phyloP scores from a whole-genome alignment of 306 rosid genomes.

The Quercus rubra region DNA sequence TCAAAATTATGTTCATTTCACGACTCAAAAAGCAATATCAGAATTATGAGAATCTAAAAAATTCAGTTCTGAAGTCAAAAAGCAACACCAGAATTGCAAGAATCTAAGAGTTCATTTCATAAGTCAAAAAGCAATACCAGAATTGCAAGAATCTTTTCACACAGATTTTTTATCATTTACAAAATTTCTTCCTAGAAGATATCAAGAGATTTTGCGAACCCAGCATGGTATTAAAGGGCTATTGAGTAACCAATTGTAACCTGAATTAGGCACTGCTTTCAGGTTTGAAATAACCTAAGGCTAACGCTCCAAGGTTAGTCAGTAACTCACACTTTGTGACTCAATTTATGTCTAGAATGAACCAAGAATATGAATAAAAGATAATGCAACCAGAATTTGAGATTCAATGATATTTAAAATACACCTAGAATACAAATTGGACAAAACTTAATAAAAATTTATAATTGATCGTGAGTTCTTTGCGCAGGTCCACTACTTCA shows the following conservation, averaged over 20 bases:
- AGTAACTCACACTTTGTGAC: background rate
- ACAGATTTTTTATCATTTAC: background rate
- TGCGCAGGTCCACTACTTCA: too few species aligned
- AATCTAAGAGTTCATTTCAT: background rate
- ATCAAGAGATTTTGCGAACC: too few species aligned
- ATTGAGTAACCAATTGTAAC: too few species aligned
- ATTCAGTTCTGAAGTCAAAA: background rate
- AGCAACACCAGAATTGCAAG: background rate
- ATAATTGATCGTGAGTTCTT: too few species aligned
- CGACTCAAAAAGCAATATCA: background rate
- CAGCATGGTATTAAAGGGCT: too few species aligned
- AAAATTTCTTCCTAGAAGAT: too few species aligned
- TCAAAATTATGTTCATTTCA: too few species aligned
- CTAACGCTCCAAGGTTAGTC: background rate
- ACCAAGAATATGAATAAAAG: background rate
- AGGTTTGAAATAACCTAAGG: background rate
- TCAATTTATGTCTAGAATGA: background rate
- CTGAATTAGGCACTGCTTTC: background rate
- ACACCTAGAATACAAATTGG: background rate
- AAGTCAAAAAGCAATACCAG: background rate
- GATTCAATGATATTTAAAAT: background rate
- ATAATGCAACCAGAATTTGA: background rate
- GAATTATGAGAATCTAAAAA: background rate
- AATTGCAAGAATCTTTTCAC: background rate
- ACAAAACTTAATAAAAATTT: background rate